These are phyloP conservation scores for Podosphaera aphanis DNA, from an alignment of 2,329 filamentous ascomycete species.

Conservation along the genomic window DNA sequence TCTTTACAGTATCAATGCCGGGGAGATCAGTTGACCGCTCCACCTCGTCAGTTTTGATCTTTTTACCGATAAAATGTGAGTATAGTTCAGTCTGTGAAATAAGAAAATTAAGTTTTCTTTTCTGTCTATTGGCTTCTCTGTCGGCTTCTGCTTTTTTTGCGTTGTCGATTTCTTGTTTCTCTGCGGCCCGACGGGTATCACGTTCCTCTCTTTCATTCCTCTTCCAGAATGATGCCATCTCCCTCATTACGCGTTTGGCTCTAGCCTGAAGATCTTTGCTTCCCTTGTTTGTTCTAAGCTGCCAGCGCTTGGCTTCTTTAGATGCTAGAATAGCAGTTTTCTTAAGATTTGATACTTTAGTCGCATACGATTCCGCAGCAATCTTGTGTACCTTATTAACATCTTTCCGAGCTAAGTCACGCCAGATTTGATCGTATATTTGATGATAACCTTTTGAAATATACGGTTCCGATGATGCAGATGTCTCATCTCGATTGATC, in stretches of 20 bases:
- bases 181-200: constrained; percentile 77
- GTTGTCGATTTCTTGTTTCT: constrained; percentile 88
- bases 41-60: constrained; percentile 92
- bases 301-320: constrained; percentile 94
- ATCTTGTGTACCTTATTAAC: constrained; percentile 80
- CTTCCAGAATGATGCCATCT: constrained; percentile 99
- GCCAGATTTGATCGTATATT: constrained; percentile 93
- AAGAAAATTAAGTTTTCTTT: constrained; percentile 96
- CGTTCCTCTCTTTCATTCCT: constrained; percentile 94
- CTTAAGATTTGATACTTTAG: constrained; percentile 82
- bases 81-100: constrained; percentile 98
- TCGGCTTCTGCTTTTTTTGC: constrained; percentile 93
- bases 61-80: constrained; percentile 97
- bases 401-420: constrained; percentile 80
- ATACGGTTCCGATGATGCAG: constrained; percentile 23
- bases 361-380: constrained; percentile 63
- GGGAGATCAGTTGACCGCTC: constrained; percentile 72
- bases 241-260: constrained; percentile 93
- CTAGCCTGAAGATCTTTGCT: constrained; percentile 92
- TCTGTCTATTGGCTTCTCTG: constrained; percentile 88
- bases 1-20: constrained; percentile 35
- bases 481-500: constrained; percentile 24
- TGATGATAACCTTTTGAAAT: constrained; percentile 87
- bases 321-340: constrained; percentile 93
- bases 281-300: constrained; percentile 92